Base-by-base conservation (phyloP, 2,329 filamentous ascomycete genomes). In the Sclerotinia nivalis region DNA sequence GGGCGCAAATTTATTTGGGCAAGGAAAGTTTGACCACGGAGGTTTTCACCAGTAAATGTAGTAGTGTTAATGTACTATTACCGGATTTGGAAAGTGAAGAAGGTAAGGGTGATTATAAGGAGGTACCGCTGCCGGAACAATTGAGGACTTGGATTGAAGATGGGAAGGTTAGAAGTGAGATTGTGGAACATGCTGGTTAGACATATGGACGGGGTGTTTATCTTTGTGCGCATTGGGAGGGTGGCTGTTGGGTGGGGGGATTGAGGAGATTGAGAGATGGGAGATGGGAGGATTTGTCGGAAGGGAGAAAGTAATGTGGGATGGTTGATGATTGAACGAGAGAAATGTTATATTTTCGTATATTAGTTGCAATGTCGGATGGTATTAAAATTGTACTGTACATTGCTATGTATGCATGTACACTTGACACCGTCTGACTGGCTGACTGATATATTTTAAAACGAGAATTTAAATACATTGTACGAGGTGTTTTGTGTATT, bases 181-280 rank as follows among this genome's bases (percentile, higher is more conserved):
- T 99, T 80, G 96, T 99, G 25, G 93, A 96, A 77, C 95, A 98
- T 82, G 89, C 92, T 73, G 94, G 95, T 69, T 97, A 85, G 74
- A 78, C 10, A 15, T 31, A 15, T 58, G 20, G 20, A 58, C 15
- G 40, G 40, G 1, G 40, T 43, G 1, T 43, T 43, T 4, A 6
- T 43, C 4, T 43, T n/a, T 40, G 22, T n/a, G 5, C 31, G 22
- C 10, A 22, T n/a, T 37, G 4, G 31, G 31, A n/a, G 54, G 13
- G 31, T 2, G 2, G 2, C 7, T 58, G 20, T 31, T n/a, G 9
- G 8, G 15, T 37, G 22, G 12, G 22, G 10, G 5, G 31, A 34
- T 13, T n/a, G 55, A 40, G 55, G 6, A 22, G 22, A 22, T 40
- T 37, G 15, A 15, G 31, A 58, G 22, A 37, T 58, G 10, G 6